These are phyloP conservation scores for Picea abies DNA, from an alignment of 83 land plant genomes.

Conservation along the genomic window DNA sequence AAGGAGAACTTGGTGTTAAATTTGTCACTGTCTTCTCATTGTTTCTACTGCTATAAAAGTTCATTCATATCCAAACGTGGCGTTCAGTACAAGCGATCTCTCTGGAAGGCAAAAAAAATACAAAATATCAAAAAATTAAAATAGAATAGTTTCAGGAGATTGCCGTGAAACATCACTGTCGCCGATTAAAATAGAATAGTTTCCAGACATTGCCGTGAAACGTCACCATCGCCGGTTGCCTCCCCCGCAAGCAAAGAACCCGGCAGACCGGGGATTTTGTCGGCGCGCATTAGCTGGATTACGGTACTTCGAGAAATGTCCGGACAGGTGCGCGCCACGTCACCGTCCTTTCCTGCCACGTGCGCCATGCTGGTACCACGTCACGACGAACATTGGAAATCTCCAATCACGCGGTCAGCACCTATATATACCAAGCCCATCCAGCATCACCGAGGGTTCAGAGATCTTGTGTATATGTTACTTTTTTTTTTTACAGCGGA, in stretches of 20 bases:
- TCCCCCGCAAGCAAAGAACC: not conserved
- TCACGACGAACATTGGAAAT: not conserved
- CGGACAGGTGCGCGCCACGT: not conserved
- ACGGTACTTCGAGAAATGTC: not conserved
- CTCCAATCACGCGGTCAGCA: not conserved
- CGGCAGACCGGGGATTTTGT: not conserved
- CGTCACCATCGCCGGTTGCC: not conserved
- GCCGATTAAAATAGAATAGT: too few species aligned
- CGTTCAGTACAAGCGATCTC: too few species aligned
- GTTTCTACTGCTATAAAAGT: too few species aligned
- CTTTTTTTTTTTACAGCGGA: not conserved
- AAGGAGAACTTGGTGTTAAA: too few species aligned
- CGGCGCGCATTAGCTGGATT: too few species aligned
- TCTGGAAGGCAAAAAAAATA: too few species aligned
- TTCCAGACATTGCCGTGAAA: too few species aligned
- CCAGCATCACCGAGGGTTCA: not conserved
- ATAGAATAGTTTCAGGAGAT: too few species aligned
- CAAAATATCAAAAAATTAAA: too few species aligned
- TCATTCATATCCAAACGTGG: too few species aligned
- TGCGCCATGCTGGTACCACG: not conserved
- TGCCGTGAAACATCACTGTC: too few species aligned
- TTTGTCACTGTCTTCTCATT: too few species aligned
- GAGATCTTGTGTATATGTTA: not conserved
- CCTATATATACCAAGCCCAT: not conserved
- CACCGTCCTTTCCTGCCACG: not conserved